Conservation (phyloP, 805 yeast species). For the Metschnikowia aberdeeniae region DNA sequence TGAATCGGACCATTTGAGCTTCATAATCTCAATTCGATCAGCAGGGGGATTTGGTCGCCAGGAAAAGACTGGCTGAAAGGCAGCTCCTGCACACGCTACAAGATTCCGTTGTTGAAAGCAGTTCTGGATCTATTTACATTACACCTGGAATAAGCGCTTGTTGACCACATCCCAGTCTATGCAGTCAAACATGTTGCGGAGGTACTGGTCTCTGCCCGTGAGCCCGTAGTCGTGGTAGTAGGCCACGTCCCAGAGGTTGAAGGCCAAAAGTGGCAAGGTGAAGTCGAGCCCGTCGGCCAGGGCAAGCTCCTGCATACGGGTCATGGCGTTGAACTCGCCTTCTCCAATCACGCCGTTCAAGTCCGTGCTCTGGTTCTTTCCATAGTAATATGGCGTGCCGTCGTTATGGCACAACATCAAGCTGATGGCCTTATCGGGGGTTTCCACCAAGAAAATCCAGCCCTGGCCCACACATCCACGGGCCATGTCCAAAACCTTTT, state of each 20-base stretch:
- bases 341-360: conserved; percentile 66
- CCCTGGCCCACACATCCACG: conserved; percentile 63
- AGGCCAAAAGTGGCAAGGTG: conserved; percentile 69
- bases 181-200: conserved; percentile 70
- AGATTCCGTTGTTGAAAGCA: background rate
- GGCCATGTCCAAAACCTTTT: conserved; percentile 46
- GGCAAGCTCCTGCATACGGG: conserved; percentile 32
- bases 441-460: conserved; percentile 71
- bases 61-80: no score
- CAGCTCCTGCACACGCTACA: no score
- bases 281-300: conserved; percentile 50
- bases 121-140: conserved; percentile 1
- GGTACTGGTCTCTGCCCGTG: conserved; percentile 64
- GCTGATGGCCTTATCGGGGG: conserved; percentile 52
- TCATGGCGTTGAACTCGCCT: conserved; percentile 47
- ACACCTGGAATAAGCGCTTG: conserved; percentile 42
- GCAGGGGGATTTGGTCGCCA: no score
- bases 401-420: conserved; percentile 60
- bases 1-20: no score
- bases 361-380: conserved; percentile 69
- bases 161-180: conserved; percentile 81
- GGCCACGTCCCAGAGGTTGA: conserved; percentile 89
- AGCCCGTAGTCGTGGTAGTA: conserved; percentile 82
- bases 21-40: no score
- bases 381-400: conserved; percentile 72